Base-by-base conservation (phyloP, 148 eudicot species). In the Cornus florida region DNA sequence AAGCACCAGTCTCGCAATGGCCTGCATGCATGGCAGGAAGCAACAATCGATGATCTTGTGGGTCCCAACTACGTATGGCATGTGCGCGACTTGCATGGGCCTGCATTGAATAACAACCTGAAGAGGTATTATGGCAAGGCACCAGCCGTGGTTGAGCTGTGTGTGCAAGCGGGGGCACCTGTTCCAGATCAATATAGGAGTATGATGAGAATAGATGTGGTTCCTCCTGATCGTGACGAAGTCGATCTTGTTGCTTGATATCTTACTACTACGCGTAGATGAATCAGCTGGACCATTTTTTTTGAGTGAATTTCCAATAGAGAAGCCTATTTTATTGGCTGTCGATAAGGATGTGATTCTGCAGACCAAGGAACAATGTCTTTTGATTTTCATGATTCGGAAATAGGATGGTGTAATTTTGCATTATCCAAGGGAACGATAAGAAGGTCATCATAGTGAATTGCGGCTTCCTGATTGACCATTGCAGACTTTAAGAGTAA, bases 11-110 rank as follows among this genome's bases (percentile, higher is more conserved):
- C 90, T 62, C 88, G 93, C 69, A 88, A 88, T 33, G 93, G 93
- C 60, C 75, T 90, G 86, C 93, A 90, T 28, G 90, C 93, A 1
- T 90, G 91, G 91, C 93, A 90, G 80, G 91, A 88, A 76, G 93
- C 93, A n/a, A 88, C 84, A 3, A 73, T 85, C 32, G 86, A 88
- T 80, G 93, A 88, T 87, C 73, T 88, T 57, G 88, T 88, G 74
- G 91, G 91, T 41, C 93, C 91, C 41, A 90, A 90, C 77, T 88
- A 90, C 66, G 93, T 90, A 5, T 90, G 93, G 93, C 91, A 90
- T 81, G 88, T 87, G 66, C 78, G 77, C 24, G 88, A 90, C 75
- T 78, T 80, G 2, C 56, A n/a, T 35, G 86, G 85, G 66, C 79
- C 81, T 43, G 88, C 86, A n/a, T 79, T 90, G 81, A 72, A 68